phyloP scores from a whole-genome alignment of 1,139 yeast genomes.

The Zygoascus sp. region DNA sequence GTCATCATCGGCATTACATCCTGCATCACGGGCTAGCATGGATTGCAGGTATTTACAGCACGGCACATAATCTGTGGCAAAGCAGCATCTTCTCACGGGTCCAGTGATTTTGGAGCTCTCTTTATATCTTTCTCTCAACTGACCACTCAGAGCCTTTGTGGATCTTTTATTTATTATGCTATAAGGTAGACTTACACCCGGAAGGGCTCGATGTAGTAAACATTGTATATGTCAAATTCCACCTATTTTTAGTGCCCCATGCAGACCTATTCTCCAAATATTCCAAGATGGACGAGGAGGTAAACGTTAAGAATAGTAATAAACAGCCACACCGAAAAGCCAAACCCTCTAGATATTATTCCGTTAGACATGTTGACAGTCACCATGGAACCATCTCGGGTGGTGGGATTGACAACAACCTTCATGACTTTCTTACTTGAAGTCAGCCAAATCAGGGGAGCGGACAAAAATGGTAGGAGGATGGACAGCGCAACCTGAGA shows the following conservation, averaged over 20 bases:
- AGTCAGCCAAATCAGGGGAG: constrained; percentile 74
- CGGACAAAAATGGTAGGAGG: constrained; percentile 66
- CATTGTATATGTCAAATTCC: too few species aligned
- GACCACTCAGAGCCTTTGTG: too few species aligned
- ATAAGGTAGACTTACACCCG: neutral
- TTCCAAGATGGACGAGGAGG: constrained; percentile 60
- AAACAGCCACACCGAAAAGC: constrained; percentile 56
- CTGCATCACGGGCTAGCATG: constrained; percentile 10
- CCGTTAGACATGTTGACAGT: constrained; percentile 51
- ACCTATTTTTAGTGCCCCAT: too few species aligned
- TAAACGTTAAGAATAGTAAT: constrained; percentile 62
- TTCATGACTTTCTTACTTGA: constrained; percentile 59
- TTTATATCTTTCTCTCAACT: too few species aligned
- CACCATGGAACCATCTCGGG: constrained; percentile 9
- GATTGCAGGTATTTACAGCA: neutral
- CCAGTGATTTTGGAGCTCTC: too few species aligned
- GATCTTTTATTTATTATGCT: neutral
- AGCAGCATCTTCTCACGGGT: too few species aligned
- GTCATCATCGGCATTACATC: constrained; percentile 27
- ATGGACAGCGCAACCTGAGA: constrained; percentile 74
- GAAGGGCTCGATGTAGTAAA: too few species aligned
- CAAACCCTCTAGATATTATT: constrained; percentile 51
- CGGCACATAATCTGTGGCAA: too few species aligned
- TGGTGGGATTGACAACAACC: constrained; percentile 31
- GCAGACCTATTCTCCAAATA: constrained; percentile 31